Base-by-base conservation (phyloP, 179 eudicot species). In the Beta macrorhiza region DNA sequence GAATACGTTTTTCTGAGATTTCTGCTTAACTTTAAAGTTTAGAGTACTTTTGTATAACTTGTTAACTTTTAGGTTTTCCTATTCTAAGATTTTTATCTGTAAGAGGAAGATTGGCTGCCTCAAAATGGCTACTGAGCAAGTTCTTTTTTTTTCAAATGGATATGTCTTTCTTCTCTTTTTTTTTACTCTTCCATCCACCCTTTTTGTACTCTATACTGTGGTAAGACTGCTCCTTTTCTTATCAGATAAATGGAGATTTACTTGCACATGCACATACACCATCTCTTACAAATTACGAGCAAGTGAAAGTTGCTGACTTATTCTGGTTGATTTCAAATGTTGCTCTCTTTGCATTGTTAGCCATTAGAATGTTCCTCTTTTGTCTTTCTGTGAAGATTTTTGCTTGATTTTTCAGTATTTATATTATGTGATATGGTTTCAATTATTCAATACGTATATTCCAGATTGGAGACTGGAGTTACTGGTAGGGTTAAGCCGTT, bases 381-480 rank as follows among this genome's bases (percentile, higher is more conserved):
- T 2, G 52, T 49, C 52, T 3, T 49, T 8, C 52, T 49, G 37
- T 32, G 11, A 29, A 8, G 17, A 51, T 49, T 59, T 0, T 22
- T 72, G 75, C 59, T 51, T 72, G 42, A 20, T 49, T 72, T 72
- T 5, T 20, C 19, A 52, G 10, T 20, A 5, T 51, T 72, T 5
- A 69, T 72, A 37, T n/a, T 22, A 55, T 51, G 58, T 72, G 58
- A 72, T 52, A 17, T 71, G 44, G 78, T 56, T 81, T 52, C 19
- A 19, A 80, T 53, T 42, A n/a, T 19, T 82, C 52, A 65, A 77
- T 78, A 11, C 59, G 53, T 59, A 67, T 25, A 7, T 83, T 82
- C 32, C 86, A 93, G 98, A 91, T 61, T 93, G 85, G 99, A 96
- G 82, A 96, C 99, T 74, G 99, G 99, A 56, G 91, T 86, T 83